These are phyloP conservation scores for Pythium sukuiense DNA, from an alignment of 352 stramenopile genomes.

Conservation along the genomic window DNA sequence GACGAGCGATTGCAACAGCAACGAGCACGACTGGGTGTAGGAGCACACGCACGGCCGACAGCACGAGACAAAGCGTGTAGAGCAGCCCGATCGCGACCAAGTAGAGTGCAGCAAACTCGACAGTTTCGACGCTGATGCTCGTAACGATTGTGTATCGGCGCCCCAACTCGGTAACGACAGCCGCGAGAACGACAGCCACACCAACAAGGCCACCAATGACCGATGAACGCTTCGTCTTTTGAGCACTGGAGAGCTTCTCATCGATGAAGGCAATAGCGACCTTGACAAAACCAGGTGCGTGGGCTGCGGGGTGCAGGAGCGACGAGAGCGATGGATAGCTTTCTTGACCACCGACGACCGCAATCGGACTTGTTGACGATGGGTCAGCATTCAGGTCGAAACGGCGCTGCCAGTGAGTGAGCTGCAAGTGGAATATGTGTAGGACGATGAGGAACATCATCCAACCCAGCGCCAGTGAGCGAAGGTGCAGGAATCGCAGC, in stretches of 20 bases:
- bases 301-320: constrained; percentile 52
- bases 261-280: constrained; percentile 12
- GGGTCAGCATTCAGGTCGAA: constrained; percentile 41
- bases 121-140: constrained; percentile 4
- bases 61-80: constrained; percentile 39
- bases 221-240: constrained; percentile 6
- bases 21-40: constrained; percentile 37
- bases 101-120: constrained; percentile 51
- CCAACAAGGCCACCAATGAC: constrained; percentile 17
- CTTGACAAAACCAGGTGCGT: constrained; percentile 43
- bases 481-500: constrained; percentile 51
- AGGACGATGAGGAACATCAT: constrained; percentile 68
- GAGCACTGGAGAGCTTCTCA: neutral
- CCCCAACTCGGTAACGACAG: constrained; percentile 11
- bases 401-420: constrained; percentile 64
- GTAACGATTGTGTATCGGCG: constrained; percentile 15
- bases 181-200: constrained; percentile 10
- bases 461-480: constrained; percentile 43
- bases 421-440: constrained; percentile 64
- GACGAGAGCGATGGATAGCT: constrained; percentile 58
- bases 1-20: constrained; percentile 12
- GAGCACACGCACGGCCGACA: constrained; percentile 41
- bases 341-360: constrained; percentile 14
- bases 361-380: constrained; percentile 3
- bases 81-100: constrained; percentile 55